These are phyloP conservation scores for Seminavis robusta DNA, from an alignment of 108 stramenopile species.

Conservation along the genomic window DNA sequence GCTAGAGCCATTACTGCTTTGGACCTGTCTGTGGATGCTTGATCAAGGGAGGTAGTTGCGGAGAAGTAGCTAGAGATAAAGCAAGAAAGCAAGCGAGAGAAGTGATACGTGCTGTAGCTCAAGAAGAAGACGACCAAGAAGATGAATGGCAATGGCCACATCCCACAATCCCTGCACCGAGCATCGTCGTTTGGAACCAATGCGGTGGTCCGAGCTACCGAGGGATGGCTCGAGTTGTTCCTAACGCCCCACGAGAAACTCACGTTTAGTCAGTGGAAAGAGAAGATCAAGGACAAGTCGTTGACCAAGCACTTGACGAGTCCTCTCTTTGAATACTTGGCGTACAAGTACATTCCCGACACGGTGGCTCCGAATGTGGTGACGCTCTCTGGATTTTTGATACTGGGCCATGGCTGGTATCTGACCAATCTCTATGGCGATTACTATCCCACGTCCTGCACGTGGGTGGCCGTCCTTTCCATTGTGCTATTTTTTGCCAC, in stretches of 20 bases:
- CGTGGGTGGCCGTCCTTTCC: conserved; percentile 71
- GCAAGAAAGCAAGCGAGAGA: too few relatives aligned
- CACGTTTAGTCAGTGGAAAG: conserved; percentile 77
- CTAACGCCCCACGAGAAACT: conserved; percentile 82
- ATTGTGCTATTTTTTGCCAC: conserved; percentile 75
- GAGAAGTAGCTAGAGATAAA: too few relatives aligned
- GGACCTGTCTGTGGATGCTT: too few relatives aligned
- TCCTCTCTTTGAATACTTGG: conserved; percentile 53
- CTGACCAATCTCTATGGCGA: conserved; percentile 66
- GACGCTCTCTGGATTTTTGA: conserved; percentile 63
- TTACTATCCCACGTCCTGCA: conserved; percentile 61
- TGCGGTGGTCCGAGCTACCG: conserved; percentile 44
- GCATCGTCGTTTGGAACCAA: conserved; percentile 7
- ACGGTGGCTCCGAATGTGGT: conserved; percentile 83
- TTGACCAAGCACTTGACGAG: conserved; percentile 57
- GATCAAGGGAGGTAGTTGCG: too few relatives aligned
- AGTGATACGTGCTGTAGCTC: too few relatives aligned
- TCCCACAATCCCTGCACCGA: too few relatives aligned
- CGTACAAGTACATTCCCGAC: conserved; percentile 59
- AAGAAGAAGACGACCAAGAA: too few relatives aligned
- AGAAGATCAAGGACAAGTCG: conserved; percentile 69
- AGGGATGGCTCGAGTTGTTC: conserved; percentile 88
- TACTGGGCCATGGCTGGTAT: conserved; percentile 84
- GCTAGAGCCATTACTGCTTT: too few relatives aligned
- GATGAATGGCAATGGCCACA: too few relatives aligned